Evolutionary conservation across 148 eudicot genomes (phyloP), one percentile per base, ranked within the genome.

Genomic region (Vaccinium vitisidaea): DNA sequence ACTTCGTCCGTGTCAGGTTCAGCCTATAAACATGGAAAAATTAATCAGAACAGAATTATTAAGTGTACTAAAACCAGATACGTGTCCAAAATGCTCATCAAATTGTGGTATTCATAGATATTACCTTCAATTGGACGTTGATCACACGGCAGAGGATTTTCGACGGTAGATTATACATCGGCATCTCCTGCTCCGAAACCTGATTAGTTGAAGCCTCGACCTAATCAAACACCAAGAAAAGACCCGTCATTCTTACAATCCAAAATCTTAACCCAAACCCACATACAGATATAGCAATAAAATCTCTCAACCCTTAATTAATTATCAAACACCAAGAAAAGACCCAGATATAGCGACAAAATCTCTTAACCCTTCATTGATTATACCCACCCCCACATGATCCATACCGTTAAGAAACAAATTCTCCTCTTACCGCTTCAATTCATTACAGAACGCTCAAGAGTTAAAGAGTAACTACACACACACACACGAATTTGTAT

Each of bases 181-280:
- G 98, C 98, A 94, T 97, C 91, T 94, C 94, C 89, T 93, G 96
- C 81, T 97, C 98, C 8, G 98, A 93, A 76, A 86, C 91, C 89
- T 97, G 99, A 92, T 91, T 94, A 39, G 99, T 97, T 1, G 98
- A 95, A 4, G 98, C 98, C 85, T 93, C 98, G n/a, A 95, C 98
- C 97, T 95, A 89, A 48, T 80, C 53, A 82, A 88, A 84, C 30
- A 36, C 50, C 65, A 9, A 46, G 75, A 84, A 46, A 87, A 80
- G n/a, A 43, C 46, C 39, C 55, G 78, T 25, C 70, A 39, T 18
- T 82, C 10, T 56, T 23, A 23, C 55, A 4, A 69, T 43, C 52
- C 30, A 11, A 43, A 43, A 80, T 43, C 23, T 65, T 18, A 55
- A 27, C 23, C 36, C 30, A 59, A 69, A 80, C 83, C 80, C 12